A percentile compares a stretch with the other conserved stretches of the same genome.
Conservation (phyloP, 2,329 filamentous ascomycete species). For the Alternaria sp. region DNA sequence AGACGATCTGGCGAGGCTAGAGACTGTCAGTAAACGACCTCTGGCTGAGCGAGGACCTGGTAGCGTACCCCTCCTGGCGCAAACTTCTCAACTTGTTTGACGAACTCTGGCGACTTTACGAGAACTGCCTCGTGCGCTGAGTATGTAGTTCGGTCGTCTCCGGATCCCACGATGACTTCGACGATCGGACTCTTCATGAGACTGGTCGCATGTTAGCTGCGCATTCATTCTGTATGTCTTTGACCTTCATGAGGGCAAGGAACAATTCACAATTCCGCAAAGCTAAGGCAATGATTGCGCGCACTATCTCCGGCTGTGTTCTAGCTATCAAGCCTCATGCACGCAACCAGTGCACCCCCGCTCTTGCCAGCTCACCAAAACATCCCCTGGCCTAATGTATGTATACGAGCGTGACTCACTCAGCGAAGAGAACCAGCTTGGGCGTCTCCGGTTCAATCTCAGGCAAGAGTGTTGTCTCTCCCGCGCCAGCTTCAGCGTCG, state of each 20-base stretch:
- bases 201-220: conserved; percentile 41
- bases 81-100: conserved; percentile 69
- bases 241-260: neutral
- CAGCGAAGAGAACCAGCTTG: conserved; percentile 56
- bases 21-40: neutral
- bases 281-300: neutral
- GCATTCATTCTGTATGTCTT: conserved; percentile 8
- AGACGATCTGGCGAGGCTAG: conserved; percentile 72
- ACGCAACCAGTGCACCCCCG: neutral
- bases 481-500: conserved; percentile 21
- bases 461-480: conserved; percentile 48
- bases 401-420: conserved; percentile 46
- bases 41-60: too few relatives aligned
- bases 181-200: conserved; percentile 60
- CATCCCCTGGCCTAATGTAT: neutral
- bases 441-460: conserved; percentile 55
- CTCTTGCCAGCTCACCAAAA: neutral
- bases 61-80: conserved; percentile 68
- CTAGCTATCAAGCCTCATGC: neutral
- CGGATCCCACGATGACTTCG: conserved; percentile 58
- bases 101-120: conserved; percentile 77
- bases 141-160: conserved; percentile 69
- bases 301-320: neutral
- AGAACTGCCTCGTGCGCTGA: conserved; percentile 84
- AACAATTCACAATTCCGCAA: neutral